Evolutionary conservation across 345 rosid genomes (phyloP).

Genomic region (Aquilaria malaccensis): DNA sequence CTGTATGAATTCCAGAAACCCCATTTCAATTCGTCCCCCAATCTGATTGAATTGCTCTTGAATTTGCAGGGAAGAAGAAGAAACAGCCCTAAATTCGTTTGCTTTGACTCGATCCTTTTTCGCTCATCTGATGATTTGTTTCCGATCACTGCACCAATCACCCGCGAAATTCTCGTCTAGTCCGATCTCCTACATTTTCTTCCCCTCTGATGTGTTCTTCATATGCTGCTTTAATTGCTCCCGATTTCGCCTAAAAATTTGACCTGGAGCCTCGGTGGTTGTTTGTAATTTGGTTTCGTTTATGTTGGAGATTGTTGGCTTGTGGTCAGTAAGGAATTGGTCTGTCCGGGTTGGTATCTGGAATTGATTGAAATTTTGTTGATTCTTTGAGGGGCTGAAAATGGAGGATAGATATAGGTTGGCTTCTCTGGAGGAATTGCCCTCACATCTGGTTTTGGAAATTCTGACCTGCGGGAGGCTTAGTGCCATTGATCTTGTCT

Average conservation of each 20-base stretch:
- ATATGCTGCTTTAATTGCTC: slow-evolving; percentile 70
- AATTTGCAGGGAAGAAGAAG: slow-evolving; percentile 21
- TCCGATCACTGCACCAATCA: slow-evolving; percentile 44
- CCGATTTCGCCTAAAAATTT: slow-evolving; percentile 80
- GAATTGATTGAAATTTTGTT: too few species aligned
- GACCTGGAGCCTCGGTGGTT: slow-evolving; percentile 17
- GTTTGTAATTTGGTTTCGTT: slow-evolving; percentile 13
- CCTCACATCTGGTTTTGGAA: slow-evolving; percentile 83
- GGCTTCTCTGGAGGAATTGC: slow-evolving; percentile 65
- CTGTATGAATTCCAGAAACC: background rate
- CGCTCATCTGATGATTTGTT: slow-evolving; percentile 73
- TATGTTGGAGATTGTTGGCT: background rate
- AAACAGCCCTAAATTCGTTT: background rate
- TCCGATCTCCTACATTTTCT: slow-evolving; percentile 46
- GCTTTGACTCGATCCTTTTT: slow-evolving; percentile 8
- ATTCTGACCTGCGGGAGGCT: slow-evolving; percentile 68
- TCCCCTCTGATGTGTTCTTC: slow-evolving; percentile 67
- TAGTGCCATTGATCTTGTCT: slow-evolving; percentile 54
- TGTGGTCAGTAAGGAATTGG: too few species aligned
- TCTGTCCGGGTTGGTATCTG: too few species aligned
- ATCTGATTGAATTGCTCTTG: slow-evolving; percentile 18
- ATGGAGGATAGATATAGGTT: slow-evolving; percentile 67
- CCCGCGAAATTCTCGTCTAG: slow-evolving; percentile 33
- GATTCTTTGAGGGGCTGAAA: slow-evolving; percentile 6
- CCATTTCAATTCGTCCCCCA: background rate